Conservation (phyloP, 179 eudicot genomes). For the Beta corolliflora region DNA sequence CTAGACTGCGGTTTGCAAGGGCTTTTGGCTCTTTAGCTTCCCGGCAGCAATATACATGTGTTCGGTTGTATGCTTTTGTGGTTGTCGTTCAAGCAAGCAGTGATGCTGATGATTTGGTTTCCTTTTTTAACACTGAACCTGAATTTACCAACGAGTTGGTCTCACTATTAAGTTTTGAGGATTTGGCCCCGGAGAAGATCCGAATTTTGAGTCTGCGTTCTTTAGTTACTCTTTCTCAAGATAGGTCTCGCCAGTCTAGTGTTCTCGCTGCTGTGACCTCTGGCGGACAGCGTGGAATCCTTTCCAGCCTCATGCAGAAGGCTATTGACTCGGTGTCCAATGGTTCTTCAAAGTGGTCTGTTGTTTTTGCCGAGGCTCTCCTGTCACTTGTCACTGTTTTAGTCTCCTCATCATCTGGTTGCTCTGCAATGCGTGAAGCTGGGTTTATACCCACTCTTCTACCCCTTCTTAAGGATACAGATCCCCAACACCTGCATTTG, state of each 20-base stretch:
- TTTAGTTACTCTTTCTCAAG: constrained; percentile 92
- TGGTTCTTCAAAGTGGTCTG: constrained; percentile 81
- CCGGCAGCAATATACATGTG: constrained; percentile 82
- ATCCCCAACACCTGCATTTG: constrained; percentile 92
- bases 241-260: constrained; percentile 84
- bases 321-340: constrained; percentile 75
- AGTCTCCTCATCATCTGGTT: constrained; percentile 93
- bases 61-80: constrained; percentile 88
- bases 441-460: constrained; percentile 98
- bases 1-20: constrained; percentile 90
- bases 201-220: constrained; percentile 77
- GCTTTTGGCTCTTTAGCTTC: constrained; percentile 73
- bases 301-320: constrained; percentile 99
- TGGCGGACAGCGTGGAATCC: constrained; percentile 98
- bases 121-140: constrained; percentile 90
- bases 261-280: constrained; percentile 96
- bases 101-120: constrained; percentile 72
- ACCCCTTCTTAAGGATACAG: constrained; percentile 89
- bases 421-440: constrained; percentile 98
- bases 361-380: constrained; percentile 90
- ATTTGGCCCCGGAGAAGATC: constrained; percentile 80
- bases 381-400: constrained; percentile 86
- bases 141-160: constrained; percentile 94
- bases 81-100: constrained; percentile 91
- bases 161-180: constrained; percentile 79